These are phyloP conservation scores for Crithidia expoeki DNA, from an alignment of 208 protist species.

Conservation along the genomic window DNA sequence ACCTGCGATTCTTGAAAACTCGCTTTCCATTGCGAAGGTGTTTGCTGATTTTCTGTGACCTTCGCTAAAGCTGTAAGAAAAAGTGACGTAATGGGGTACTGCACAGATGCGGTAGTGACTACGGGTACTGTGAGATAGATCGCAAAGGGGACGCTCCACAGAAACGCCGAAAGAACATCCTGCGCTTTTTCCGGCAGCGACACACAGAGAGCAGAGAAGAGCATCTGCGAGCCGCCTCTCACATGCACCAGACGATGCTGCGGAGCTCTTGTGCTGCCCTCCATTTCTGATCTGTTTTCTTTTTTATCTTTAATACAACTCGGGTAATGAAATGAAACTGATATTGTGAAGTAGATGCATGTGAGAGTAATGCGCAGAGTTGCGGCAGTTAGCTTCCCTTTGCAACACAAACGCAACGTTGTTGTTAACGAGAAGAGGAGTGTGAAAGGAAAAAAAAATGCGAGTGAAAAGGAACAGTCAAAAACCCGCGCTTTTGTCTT, in stretches of 20 bases:
- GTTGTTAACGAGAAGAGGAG: too few species aligned
- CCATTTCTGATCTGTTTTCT: slow-evolving; percentile 7
- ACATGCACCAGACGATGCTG: slow-evolving; percentile 29
- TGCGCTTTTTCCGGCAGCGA: slow-evolving; percentile 21
- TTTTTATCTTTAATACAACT: not conserved
- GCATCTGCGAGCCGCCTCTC: slow-evolving; percentile 26
- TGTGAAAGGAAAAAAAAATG: slow-evolving; percentile 6
- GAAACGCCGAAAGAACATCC: slow-evolving; percentile 4
- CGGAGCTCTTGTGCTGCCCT: not conserved
- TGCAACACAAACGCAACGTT: not conserved
- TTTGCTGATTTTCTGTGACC: not conserved
- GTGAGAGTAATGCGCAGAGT: too few species aligned
- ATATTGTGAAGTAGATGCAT: too few species aligned
- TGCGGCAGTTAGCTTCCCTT: too few species aligned
- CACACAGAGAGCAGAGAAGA: slow-evolving; percentile 26
- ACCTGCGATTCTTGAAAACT: not conserved
- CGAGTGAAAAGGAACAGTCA: too few species aligned
- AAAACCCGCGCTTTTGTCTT: too few species aligned
- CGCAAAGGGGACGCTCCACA: slow-evolving; percentile 10
- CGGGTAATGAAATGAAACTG: not conserved
- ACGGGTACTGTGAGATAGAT: not conserved
- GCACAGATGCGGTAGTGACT: not conserved
- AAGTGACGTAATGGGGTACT: not conserved
- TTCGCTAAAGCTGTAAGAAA: slow-evolving; percentile 1
- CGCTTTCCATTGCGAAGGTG: not conserved